phyloP scores from a whole-genome alignment of 176 grass and related monocot species.

The Elaeis guineensis region DNA sequence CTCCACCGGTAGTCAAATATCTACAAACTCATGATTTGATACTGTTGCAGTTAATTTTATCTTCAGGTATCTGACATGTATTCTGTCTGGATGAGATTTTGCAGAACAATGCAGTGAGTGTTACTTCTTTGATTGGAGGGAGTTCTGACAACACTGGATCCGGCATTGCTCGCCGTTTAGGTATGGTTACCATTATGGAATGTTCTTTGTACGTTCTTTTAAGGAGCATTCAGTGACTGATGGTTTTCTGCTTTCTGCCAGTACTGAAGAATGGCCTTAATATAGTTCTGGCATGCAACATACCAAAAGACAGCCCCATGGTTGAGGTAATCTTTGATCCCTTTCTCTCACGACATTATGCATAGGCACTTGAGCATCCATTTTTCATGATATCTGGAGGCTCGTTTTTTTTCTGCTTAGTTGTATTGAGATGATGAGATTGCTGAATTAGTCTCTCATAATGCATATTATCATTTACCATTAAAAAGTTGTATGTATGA shows the following conservation, averaged over 20 bases:
- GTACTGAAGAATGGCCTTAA: slow-evolving; percentile 79
- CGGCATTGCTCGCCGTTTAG: slow-evolving; percentile 73
- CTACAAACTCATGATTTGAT: no score
- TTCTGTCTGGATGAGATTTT: slow-evolving; percentile 10
- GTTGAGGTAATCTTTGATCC: slow-evolving; percentile 6
- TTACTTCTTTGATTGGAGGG: slow-evolving; percentile 83
- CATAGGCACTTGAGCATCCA: not conserved
- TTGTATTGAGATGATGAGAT: not conserved
- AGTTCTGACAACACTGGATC: slow-evolving; percentile 81
- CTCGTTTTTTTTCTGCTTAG: not conserved
- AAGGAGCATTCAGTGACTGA: not conserved
- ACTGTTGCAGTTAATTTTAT: no score
- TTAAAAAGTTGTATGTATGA: not conserved
- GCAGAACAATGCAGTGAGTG: slow-evolving; percentile 55
- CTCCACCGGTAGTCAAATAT: slow-evolving; percentile 42
- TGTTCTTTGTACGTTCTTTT: not conserved
- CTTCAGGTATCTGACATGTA: not conserved
- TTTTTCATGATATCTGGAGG: not conserved
- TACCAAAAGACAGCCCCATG: slow-evolving; percentile 18
- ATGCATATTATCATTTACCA: not conserved
- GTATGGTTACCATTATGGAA: slow-evolving; percentile 22
- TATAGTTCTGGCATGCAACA: slow-evolving; percentile 53
- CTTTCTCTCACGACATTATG: not conserved
- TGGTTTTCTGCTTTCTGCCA: slow-evolving; percentile 25
- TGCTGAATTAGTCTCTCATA: not conserved